A percentile compares a stretch with the other conserved stretches of the same genome.
phyloP scores from a whole-genome alignment of 208 protist species.

The Polymyxa betae region DNA sequence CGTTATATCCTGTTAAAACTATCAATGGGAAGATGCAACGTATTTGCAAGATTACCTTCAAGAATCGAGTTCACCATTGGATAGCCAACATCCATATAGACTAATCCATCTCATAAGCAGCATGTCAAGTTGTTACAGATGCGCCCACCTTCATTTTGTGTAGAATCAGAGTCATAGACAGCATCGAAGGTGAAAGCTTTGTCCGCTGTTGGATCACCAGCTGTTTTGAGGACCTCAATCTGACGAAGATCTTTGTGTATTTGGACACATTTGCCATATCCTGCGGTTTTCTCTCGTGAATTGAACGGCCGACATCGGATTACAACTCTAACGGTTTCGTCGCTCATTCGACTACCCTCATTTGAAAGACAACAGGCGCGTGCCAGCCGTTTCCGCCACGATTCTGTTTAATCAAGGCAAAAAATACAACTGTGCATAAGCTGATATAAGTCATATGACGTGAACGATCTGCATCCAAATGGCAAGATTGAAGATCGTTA shows the following conservation, averaged over 20 bases:
- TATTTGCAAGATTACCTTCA: constrained; percentile 2
- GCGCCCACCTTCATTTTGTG: neutral
- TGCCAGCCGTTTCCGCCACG: no score
- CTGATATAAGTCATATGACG: no score
- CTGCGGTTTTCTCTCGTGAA: constrained; percentile 38
- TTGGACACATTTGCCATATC: constrained; percentile 23
- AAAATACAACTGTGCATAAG: no score
- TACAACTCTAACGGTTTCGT: constrained; percentile 61
- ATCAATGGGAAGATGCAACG: neutral
- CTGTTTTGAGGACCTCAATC: constrained; percentile 11
- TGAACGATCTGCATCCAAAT: no score
- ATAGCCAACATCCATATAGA: constrained; percentile 61
- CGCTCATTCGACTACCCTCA: constrained; percentile 23
- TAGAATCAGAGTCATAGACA: constrained; percentile 49
- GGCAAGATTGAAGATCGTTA: no score
- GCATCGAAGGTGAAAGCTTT: constrained; percentile 66
- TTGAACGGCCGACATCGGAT: constrained; percentile 61
- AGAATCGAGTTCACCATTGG: constrained; percentile 61
- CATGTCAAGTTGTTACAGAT: neutral
- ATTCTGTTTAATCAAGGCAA: no score
- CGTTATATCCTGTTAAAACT: constrained; percentile 57
- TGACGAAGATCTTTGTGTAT: constrained; percentile 30
- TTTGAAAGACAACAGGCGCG: no score
- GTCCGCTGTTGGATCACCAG: neutral
- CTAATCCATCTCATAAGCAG: neutral